Percentiles rank a stretch among this genome's conserved stretches.
Conservation (phyloP, 2,329 filamentous ascomycete genomes). For the Aspergillus felis region DNA sequence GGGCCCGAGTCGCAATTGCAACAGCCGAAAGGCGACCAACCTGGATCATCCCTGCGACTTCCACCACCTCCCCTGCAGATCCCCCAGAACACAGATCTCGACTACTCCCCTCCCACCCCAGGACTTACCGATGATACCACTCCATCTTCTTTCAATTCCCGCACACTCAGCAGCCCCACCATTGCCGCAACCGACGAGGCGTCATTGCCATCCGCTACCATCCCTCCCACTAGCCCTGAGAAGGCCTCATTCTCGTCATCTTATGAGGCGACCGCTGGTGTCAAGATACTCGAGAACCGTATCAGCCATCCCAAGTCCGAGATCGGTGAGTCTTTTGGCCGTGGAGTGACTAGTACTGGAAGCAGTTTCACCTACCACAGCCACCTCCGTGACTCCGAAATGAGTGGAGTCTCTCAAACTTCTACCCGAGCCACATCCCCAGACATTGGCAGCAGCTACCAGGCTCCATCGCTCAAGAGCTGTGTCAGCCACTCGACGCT, state of each 20-base stretch:
- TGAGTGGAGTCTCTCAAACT: conserved; percentile 72
- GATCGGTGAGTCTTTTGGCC: conserved; percentile 46
- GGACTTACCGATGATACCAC: conserved; percentile 36
- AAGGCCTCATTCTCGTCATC: conserved; percentile 25
- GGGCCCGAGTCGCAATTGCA: conserved; percentile 17
- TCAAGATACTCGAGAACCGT: conserved; percentile 29
- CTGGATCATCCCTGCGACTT: conserved; percentile 32
- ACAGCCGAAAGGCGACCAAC: conserved; percentile 12
- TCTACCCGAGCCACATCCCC: conserved; percentile 89
- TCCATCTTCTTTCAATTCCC: conserved; percentile 46
- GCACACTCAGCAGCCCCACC: conserved; percentile 25
- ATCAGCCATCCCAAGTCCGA: conserved; percentile 32
- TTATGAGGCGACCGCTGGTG: conserved; percentile 21
- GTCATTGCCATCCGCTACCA: conserved; percentile 24
- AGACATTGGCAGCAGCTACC: conserved; percentile 57
- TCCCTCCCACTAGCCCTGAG: conserved; percentile 24
- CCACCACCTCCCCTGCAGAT: conserved; percentile 46
- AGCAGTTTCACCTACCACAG: conserved; percentile 76
- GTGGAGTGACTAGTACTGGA: conserved; percentile 71
- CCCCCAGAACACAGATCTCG: conserved; percentile 26
- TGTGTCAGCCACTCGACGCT: conserved; percentile 63
- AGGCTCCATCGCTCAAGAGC: conserved; percentile 62
- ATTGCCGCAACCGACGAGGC: conserved; percentile 24
- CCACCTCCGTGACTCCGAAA: conserved; percentile 70
- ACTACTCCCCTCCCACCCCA: conserved; percentile 32